Evolutionary conservation across 495 filamentous ascomycete species (phyloP).

Genomic region (Hypoxylon fragiforme): DNA sequence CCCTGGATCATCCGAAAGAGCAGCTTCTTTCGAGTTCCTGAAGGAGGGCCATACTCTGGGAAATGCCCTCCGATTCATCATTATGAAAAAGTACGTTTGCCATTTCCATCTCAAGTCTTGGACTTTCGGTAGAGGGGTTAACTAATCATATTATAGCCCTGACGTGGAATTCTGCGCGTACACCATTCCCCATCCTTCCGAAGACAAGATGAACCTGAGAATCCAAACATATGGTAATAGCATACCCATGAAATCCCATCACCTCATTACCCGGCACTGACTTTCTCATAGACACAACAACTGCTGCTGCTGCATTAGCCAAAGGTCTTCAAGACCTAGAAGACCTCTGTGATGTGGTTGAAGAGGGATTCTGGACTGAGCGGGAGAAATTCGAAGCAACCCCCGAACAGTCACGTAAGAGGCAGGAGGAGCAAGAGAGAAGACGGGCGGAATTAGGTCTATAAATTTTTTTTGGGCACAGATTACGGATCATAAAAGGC

Average conservation of each 20-base stretch:
- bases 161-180: conserved; percentile 98
- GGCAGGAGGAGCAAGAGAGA: conserved; percentile 17
- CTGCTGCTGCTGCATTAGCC: conserved; percentile 78
- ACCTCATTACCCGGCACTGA: background rate
- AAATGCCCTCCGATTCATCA: conserved; percentile 89
- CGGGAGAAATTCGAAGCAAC: conserved; percentile 63
- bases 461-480: conserved; percentile 5
- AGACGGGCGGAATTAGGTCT: background rate
- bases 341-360: conserved; percentile 88
- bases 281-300: conserved; percentile 67
- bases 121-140: background rate
- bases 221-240: conserved; percentile 91
- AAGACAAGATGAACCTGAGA: conserved; percentile 92
- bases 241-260: background rate
- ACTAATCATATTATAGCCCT: conserved; percentile 59
- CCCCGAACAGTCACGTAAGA: conserved; percentile 20
- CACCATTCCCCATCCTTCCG: conserved; percentile 95
- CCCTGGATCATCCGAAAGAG: conserved; percentile 69
- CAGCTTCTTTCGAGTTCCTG: conserved; percentile 79
- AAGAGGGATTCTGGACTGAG: conserved; percentile 75
- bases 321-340: conserved; percentile 88
- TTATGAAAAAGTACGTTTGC: conserved; percentile 90
- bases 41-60: conserved; percentile 94
- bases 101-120: conserved; percentile 2
- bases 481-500: conserved; percentile 15